A percentile compares a stretch with the other conserved stretches of the same genome.
Evolutionary conservation across 2,329 filamentous ascomycete species (phyloP).

Genomic region (Reticulascus tulasneorum): DNA sequence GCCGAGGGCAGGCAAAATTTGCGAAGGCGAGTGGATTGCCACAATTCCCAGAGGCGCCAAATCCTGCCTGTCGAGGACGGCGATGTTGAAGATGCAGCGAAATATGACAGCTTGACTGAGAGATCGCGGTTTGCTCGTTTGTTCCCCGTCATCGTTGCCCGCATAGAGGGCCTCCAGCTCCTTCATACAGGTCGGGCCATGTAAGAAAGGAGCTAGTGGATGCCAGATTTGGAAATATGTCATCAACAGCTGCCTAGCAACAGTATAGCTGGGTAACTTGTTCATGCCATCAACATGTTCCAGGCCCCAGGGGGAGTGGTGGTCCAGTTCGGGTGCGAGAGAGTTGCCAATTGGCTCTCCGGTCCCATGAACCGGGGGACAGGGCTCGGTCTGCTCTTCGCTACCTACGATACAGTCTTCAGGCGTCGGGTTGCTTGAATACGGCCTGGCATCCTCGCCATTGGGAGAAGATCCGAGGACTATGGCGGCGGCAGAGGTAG

Average conservation of each 20-base stretch:
- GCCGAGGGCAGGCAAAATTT: slow-evolving; percentile 27
- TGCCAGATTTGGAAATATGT: slow-evolving; percentile 49
- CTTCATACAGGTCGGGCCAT: slow-evolving; percentile 43
- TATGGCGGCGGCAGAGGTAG: slow-evolving; percentile 23
- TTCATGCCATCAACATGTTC: slow-evolving; percentile 1
- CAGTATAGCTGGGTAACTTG: slow-evolving; percentile 1
- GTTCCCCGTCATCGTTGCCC: background rate
- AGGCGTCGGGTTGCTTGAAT: slow-evolving; percentile 16
- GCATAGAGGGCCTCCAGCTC: slow-evolving; percentile 29
- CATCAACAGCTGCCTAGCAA: slow-evolving; percentile 37
- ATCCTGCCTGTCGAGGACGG: slow-evolving; percentile 25
- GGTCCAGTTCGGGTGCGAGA: background rate
- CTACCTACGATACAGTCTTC: slow-evolving; percentile 12
- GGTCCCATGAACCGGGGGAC: too few species aligned
- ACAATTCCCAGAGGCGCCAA: slow-evolving; percentile 17
- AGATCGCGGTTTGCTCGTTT: background rate
- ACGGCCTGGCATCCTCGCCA: background rate
- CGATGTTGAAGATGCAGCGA: slow-evolving; percentile 48
- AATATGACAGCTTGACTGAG: slow-evolving; percentile 34
- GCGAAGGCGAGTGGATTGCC: slow-evolving; percentile 3
- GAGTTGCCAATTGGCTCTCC: background rate
- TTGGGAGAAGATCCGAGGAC: background rate
- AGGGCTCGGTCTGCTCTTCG: background rate
- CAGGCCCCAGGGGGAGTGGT: background rate
- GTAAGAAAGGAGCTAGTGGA: slow-evolving; percentile 47